These are phyloP conservation scores for Crithidia acanthocephali DNA, from an alignment of 208 protist species.

Conservation along the genomic window DNA sequence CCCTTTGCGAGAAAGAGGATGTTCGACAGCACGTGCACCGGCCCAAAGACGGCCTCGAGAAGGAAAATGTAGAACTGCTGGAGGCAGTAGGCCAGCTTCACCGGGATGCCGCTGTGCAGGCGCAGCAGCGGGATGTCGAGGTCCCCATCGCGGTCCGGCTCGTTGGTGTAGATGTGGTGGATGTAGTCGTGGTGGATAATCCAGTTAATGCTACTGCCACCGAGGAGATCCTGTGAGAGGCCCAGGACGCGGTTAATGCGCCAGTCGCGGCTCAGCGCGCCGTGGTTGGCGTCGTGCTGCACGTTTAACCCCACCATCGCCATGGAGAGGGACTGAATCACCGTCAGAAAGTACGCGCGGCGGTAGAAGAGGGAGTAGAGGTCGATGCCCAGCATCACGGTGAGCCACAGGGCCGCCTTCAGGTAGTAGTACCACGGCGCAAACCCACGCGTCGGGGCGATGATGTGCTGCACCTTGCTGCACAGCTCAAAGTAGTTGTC, in stretches of 20 bases:
- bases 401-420: conserved; percentile 59
- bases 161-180: conserved; percentile 84
- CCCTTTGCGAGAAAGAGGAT: conserved; percentile 60
- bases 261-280: conserved; percentile 60
- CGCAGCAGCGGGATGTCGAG: conserved; percentile 77
- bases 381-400: conserved; percentile 64
- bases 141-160: conserved; percentile 66
- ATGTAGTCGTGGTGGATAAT: conserved; percentile 78
- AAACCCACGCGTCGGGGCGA: conserved; percentile 68
- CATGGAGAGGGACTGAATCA: conserved; percentile 76
- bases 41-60: conserved; percentile 74
- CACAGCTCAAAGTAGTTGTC: conserved; percentile 76
- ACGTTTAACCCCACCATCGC: conserved; percentile 86
- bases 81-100: conserved; percentile 62
- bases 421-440: conserved; percentile 82
- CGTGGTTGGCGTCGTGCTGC: conserved; percentile 88
- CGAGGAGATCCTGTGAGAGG: conserved; percentile 68
- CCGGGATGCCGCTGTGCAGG: conserved; percentile 63
- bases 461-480: conserved; percentile 49
- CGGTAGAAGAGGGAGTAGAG: conserved; percentile 66
- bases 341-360: conserved; percentile 55
- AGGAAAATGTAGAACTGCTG: conserved; percentile 82
- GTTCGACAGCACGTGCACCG: conserved; percentile 70
- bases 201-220: conserved; percentile 82
- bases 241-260: conserved; percentile 68